Evolutionary conservation across 1,284 basidiomycete species (phyloP), one percentile per base, ranked within the genome.

Genomic region (Caloboletus inedulis): DNA sequence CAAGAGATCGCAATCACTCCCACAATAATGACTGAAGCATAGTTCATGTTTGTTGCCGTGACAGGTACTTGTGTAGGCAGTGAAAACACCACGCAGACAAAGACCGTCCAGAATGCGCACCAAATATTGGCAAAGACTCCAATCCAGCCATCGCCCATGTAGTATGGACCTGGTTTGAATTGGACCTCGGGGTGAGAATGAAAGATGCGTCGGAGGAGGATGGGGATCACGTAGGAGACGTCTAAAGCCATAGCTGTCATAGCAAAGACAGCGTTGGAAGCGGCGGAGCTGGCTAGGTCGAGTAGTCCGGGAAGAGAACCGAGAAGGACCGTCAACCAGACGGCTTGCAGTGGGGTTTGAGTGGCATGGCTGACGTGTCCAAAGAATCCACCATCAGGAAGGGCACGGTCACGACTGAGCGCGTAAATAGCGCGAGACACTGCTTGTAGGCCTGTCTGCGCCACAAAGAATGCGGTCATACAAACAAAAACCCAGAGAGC

Each of bases 111-210:
- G 25, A 70, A 43, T 41, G 91, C 82, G 59, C 89, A 90, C 46
- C 78, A 78, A 19, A 76, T 55, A 64, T 93, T 92, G 59, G 80
- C 78, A 14, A 77, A 62, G 72, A 77, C 79, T 3, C 87, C 89
- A 19, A 92, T 66, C 53, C 76, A 60, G 0, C 89, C 90, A 48
- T 82, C 74, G 21, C 91, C 91, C 77, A 94, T 84, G 67, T 84
- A 89, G 73, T 92, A 94, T 18, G 92, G 92, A n/a, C 92, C 92
- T 1, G 91, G 91, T 66, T 85, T 85, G 77, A 91, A 94, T 60
- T 75, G 74, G 34, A 94, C 87, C 47, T 94, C 92, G 0, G 92
- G 91, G 64, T 95, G 92, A 56, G 87, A 77, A 53, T 79, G 75
- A 70, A 80, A 92, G 52, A 87, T 71, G 52, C 91, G 78, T 34